phyloP scores from a whole-genome alignment of 768 basidiomycete genomes.

The Auriscalpium orientale region DNA sequence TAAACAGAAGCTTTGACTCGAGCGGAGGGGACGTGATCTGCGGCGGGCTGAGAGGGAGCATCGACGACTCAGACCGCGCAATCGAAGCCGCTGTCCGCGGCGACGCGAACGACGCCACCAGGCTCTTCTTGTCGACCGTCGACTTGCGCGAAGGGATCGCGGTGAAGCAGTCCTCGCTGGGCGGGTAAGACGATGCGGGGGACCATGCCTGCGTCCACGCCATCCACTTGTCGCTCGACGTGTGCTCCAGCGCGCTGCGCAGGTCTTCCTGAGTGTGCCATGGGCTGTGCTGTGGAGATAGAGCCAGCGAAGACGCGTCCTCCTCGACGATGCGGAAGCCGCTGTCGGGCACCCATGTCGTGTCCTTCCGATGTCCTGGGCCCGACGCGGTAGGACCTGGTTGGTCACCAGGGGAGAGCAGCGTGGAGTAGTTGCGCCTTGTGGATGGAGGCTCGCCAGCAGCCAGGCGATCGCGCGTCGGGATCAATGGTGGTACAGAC shows the following conservation, averaged over 20 bases:
- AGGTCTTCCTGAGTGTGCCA: slow-evolving; percentile 11
- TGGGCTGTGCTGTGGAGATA: slow-evolving; percentile 9
- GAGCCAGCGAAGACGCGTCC: slow-evolving; percentile 12
- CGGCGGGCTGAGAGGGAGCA: slow-evolving; percentile 51
- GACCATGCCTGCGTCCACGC: slow-evolving; percentile 18
- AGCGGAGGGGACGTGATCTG: slow-evolving; percentile 50
- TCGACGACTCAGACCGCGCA: slow-evolving; percentile 26
- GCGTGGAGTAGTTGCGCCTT: neutral
- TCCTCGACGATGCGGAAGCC: slow-evolving; percentile 40
- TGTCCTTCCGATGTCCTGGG: neutral
- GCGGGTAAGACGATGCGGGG: slow-evolving; percentile 8
- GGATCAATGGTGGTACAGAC: slow-evolving; percentile 13
- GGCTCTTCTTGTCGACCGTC: slow-evolving; percentile 22
- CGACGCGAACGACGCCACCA: slow-evolving; percentile 10
- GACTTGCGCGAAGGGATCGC: slow-evolving; percentile 27
- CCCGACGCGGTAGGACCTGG: neutral
- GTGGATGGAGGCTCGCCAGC: neutral
- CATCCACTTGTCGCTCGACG: slow-evolving; percentile 9
- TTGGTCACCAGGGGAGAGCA: neutral
- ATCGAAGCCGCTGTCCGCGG: slow-evolving; percentile 8
- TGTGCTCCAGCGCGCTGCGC: slow-evolving; percentile 15
- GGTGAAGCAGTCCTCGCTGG: slow-evolving; percentile 33
- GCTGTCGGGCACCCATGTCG: slow-evolving; percentile 17
- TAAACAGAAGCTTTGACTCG: slow-evolving; percentile 49
- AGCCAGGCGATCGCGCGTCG: neutral